phyloP scores from a whole-genome alignment of 169 alveolate species.

The Plasmodium ovale region DNA sequence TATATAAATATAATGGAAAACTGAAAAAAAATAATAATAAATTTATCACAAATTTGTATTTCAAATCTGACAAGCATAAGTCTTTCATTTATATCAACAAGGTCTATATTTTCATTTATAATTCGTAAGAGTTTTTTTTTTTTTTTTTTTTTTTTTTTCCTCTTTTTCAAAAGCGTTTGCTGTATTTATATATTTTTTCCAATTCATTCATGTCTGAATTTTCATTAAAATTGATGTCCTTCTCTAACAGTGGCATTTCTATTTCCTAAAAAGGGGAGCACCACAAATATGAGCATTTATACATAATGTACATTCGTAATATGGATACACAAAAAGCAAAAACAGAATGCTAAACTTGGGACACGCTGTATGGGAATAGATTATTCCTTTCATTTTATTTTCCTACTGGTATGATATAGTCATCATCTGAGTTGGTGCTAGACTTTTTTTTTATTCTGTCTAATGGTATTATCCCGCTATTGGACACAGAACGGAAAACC shows the following conservation, averaged over 20 bases:
- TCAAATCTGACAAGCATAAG: constrained; percentile 63
- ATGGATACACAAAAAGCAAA: not conserved
- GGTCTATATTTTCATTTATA: constrained; percentile 47
- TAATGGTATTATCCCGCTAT: constrained; percentile 65
- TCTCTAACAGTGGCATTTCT: constrained; percentile 68
- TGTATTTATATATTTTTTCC: constrained; percentile 31
- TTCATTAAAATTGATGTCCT: constrained; percentile 53
- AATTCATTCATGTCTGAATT: constrained; percentile 57
- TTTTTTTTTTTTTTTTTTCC: not conserved
- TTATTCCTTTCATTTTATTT: too few relatives aligned
- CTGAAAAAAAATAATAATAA: constrained; percentile 49
- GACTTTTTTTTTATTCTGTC: constrained; percentile 62
- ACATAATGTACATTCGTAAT: not conserved
- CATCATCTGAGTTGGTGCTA: constrained; percentile 30
- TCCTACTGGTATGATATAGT: constrained; percentile 70
- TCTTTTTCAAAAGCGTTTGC: constrained; percentile 40
- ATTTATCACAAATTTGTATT: constrained; percentile 64
- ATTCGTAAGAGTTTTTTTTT: not conserved
- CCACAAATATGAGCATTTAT: not conserved
- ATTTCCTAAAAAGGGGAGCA: constrained; percentile 16
- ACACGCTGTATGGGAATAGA: too few relatives aligned
- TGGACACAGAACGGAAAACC: not conserved
- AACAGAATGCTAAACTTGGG: not conserved
- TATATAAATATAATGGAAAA: constrained; percentile 59
- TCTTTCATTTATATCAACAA: constrained; percentile 68